phyloP scores from a whole-genome alignment of 495 filamentous ascomycete species.

The Hypoxylon perforatum region DNA sequence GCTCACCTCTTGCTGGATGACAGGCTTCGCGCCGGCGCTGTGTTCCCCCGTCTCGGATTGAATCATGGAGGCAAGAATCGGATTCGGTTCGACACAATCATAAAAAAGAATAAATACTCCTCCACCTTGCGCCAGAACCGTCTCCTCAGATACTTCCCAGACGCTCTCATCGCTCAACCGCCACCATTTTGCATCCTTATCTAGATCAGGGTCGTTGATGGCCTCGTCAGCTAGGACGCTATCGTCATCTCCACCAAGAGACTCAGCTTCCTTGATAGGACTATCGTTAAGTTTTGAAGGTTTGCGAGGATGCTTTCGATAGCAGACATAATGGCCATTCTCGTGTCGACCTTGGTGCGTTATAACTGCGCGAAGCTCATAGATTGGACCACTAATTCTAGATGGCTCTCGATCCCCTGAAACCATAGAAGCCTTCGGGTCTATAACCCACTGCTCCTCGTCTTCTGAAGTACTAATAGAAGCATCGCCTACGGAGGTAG shows the following conservation, averaged over 20 bases:
- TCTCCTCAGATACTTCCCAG: constrained; percentile 73
- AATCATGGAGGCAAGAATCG: constrained; percentile 37
- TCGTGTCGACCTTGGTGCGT: constrained; percentile 92
- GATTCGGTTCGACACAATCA: constrained; percentile 68
- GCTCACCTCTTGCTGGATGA: background rate
- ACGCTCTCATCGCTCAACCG: constrained; percentile 88
- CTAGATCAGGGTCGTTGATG: constrained; percentile 40
- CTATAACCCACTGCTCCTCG: constrained; percentile 72
- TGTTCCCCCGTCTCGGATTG: background rate
- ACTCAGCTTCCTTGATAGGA: background rate
- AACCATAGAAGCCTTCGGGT: constrained; percentile 77
- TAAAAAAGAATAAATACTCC: constrained; percentile 98
- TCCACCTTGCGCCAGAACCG: constrained; percentile 80
- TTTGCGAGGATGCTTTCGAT: constrained; percentile 70
- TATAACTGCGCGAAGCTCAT: constrained; percentile 84
- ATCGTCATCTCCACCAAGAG: constrained; percentile 8
- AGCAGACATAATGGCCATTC: constrained; percentile 96
- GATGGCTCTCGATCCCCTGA: constrained; percentile 55
- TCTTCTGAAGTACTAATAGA: constrained; percentile 38
- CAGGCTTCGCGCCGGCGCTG: background rate
- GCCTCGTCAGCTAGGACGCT: constrained; percentile 49
- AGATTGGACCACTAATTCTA: constrained; percentile 66
- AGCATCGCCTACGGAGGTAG: constrained; percentile 27
- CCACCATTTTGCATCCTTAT: constrained; percentile 73
- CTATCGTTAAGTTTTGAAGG: constrained; percentile 18